These are phyloP conservation scores for Posidonia australis DNA, from an alignment of 106 monocot species.

Conservation along the genomic window DNA sequence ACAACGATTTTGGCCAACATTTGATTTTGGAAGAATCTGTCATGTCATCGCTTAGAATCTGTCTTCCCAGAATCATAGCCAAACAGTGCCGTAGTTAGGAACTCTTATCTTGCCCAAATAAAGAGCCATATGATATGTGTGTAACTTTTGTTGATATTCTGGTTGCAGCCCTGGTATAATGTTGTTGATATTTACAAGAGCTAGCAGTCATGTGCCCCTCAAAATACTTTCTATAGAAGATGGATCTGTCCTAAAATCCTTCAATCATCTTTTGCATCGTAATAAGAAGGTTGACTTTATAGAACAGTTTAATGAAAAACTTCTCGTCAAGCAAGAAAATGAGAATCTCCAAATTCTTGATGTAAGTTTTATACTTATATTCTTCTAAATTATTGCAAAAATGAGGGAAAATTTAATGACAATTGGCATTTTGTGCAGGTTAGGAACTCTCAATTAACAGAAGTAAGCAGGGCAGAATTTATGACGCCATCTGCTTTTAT, in stretches of 20 bases:
- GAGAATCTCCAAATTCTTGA: constrained; percentile 85
- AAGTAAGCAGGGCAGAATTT: constrained; percentile 77
- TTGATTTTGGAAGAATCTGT: no score
- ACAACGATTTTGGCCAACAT: no score
- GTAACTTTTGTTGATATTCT: no score
- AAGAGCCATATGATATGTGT: no score
- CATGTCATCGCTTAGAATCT: no score
- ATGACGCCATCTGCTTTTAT: constrained; percentile 84
- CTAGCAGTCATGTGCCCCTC: constrained; percentile 46
- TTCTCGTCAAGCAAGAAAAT: constrained; percentile 78
- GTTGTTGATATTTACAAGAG: constrained; percentile 64
- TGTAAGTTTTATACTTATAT: constrained; percentile 23
- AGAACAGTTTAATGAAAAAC: constrained; percentile 85
- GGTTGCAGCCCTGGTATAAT: constrained; percentile 72
- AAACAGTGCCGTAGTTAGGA: no score
- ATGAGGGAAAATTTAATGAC: neutral
- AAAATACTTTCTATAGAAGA: constrained; percentile 81
- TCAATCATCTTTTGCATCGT: constrained; percentile 72
- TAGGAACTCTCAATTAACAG: constrained; percentile 37
- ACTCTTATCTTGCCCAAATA: no score
- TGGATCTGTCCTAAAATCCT: constrained; percentile 64
- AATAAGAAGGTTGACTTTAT: constrained; percentile 73
- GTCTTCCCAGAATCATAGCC: no score
- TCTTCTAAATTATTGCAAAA: neutral
- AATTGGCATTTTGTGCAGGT: constrained; percentile 24